These are phyloP conservation scores for Globisporangium radiosum DNA, from an alignment of 352 stramenopile species.

Conservation along the genomic window DNA sequence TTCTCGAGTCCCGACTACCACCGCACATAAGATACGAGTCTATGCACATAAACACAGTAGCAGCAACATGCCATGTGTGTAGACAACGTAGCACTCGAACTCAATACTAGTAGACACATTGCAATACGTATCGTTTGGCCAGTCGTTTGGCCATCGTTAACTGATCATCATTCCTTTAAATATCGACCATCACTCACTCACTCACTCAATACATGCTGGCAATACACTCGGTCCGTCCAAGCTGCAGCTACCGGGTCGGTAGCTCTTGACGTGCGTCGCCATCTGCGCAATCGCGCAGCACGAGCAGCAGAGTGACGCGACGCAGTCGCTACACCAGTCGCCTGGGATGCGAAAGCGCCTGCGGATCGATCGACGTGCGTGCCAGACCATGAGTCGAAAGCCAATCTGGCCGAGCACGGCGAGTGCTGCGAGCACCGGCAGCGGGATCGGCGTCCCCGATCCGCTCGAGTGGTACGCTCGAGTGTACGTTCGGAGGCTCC, in stretches of 20 bases:
- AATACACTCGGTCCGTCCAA: conserved; percentile 13
- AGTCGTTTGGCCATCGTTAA: no score
- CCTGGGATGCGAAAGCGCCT: conserved; percentile 19
- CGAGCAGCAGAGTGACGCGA: conserved; percentile 15
- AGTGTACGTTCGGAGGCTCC: background rate
- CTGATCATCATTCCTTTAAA: no score
- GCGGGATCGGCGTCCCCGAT: background rate
- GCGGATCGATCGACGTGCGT: conserved; percentile 10
- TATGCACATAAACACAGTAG: conserved; percentile 6
- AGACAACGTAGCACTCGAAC: no score
- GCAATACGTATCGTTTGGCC: background rate
- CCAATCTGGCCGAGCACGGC: background rate
- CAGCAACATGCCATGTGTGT: background rate
- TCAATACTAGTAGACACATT: background rate
- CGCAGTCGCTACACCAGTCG: conserved; percentile 6
- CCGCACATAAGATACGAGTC: conserved; percentile 12
- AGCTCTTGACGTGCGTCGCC: conserved; percentile 26
- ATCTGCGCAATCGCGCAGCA: conserved; percentile 26
- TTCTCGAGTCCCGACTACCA: conserved; percentile 72
- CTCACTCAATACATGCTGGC: conserved; percentile 6
- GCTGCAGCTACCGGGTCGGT: conserved; percentile 16
- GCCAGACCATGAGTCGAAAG: conserved; percentile 5
- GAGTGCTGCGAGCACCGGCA: background rate
- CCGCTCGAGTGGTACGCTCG: background rate
- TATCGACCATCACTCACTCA: no score